A percentile compares a stretch with the other conserved stretches of the same genome.
phyloP scores from a whole-genome alignment of 2,329 filamentous ascomycete species.

The Massarina eburnea region DNA sequence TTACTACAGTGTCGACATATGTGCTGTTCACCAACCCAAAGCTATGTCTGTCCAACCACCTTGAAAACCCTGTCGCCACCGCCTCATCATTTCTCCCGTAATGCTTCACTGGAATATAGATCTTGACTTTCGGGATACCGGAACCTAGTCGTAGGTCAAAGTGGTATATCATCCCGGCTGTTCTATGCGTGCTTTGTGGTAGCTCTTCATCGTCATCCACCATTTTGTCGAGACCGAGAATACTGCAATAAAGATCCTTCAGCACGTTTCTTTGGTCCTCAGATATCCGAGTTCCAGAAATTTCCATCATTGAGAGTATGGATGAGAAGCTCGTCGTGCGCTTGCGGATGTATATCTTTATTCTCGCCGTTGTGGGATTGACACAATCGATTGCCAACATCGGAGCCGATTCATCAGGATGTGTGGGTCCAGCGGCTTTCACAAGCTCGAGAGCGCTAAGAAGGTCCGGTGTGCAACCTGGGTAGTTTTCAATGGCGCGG shows the following conservation, averaged over 20 bases:
- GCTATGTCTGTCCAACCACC: neutral
- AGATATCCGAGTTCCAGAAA: too few species aligned
- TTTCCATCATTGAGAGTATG: too few species aligned
- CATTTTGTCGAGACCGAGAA: constrained; percentile 2
- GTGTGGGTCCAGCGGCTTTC: too few species aligned
- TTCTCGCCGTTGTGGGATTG: constrained; percentile 24
- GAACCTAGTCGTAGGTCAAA: constrained; percentile 8
- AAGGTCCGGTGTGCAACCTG: too few species aligned
- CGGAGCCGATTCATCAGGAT: too few species aligned
- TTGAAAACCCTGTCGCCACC: constrained; percentile 4
- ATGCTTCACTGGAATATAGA: constrained; percentile 18
- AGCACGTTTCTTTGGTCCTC: too few species aligned
- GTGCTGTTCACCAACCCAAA: neutral
- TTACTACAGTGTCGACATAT: constrained; percentile 2
- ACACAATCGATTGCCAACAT: constrained; percentile 43
- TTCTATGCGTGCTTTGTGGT: constrained; percentile 7
- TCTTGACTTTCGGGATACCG: constrained; percentile 5
- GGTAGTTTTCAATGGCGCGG: too few species aligned
- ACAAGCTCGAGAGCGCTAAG: too few species aligned
- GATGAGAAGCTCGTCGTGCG: neutral
- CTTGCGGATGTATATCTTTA: constrained; percentile 44
- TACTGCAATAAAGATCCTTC: too few species aligned
- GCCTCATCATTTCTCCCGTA: constrained; percentile 8
- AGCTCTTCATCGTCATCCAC: constrained; percentile 1
- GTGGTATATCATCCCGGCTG: constrained; percentile 16